These are phyloP conservation scores for Sporothrix inflata DNA, from an alignment of 2,329 filamentous ascomycete genomes.

Conservation along the genomic window DNA sequence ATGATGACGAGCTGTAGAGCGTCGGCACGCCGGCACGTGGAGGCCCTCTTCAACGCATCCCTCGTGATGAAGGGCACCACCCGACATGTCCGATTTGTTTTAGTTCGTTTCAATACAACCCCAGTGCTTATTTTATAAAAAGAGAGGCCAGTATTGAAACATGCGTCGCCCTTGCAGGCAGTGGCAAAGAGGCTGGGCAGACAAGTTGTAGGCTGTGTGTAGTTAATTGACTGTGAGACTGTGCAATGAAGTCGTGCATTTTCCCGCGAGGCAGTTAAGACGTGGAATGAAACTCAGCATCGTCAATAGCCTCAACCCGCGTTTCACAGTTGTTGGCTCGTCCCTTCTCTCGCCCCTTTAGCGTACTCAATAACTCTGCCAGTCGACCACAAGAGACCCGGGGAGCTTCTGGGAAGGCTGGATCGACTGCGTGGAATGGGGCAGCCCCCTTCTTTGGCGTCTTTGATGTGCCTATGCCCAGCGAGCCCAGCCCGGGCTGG, in stretches of 20 bases:
- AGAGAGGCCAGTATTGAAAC: constrained; percentile 11
- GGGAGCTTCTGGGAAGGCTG: neutral
- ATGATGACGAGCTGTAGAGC: constrained; percentile 16
- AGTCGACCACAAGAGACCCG: neutral
- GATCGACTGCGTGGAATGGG: constrained; percentile 3
- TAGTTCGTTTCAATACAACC: neutral
- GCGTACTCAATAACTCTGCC: no score
- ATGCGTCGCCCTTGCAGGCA: neutral
- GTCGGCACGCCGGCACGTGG: neutral
- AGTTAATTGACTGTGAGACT: neutral
- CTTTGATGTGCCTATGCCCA: neutral
- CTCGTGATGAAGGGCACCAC: neutral
- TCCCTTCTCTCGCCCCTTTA: neutral
- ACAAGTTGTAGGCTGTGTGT: no score
- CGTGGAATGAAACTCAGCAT: constrained; percentile 20
- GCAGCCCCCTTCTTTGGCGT: neutral
- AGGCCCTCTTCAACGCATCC: no score
- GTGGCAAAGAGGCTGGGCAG: neutral
- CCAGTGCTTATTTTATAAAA: neutral
- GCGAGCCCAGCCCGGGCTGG: neutral
- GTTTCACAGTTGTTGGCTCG: constrained; percentile 13
- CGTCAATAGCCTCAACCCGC: neutral
- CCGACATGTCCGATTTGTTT: neutral
- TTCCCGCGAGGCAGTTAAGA: constrained; percentile 5
- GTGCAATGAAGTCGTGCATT: neutral